Evolutionary conservation across 2,329 filamentous ascomycete genomes (phyloP), one percentile per base, ranked within the genome.

Genomic region (Stachybotrys echinatus): DNA sequence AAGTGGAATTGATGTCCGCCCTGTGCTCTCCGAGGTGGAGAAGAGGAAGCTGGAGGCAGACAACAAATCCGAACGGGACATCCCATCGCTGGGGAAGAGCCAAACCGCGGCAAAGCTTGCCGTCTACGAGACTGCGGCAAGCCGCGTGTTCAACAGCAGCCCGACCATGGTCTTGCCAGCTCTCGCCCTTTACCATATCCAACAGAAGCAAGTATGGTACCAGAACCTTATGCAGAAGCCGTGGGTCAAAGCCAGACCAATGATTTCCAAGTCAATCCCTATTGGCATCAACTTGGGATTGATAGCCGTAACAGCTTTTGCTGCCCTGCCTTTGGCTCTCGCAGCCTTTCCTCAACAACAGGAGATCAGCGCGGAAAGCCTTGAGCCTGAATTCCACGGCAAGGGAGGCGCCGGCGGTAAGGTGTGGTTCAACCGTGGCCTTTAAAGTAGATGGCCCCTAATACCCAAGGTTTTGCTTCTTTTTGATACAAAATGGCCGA

Each of bases 101-200:
- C 88, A 86, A 66, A 90, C 86, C 65, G 94, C 94, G 2, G 94
- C 94, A 12, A 88, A 85, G 23, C 70, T 97, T 19, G 94, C 94
- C 12, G 94, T 99, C 1, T 87, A 85, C 53, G 92, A 99, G 76
- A 99, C 94, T 45, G 94, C 94, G 3, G 74, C 95, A 43, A 94
- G 88, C 58, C 84, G 94, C 52, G 92, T 97, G 52, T 77, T 97
- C 61, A 99, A 97, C 70, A 88, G 90, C 53, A 95, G 89, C 12
- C 94, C 94, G 12, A 94, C 99, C 73, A 99, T 99, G 94, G 91
- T 95, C 14, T 76, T 99, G 43, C 94, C 94, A 40, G 90, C 94
- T 20, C 75, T 99, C 65, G 73, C 95, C 21, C 79, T 99, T 49
- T 88, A 97, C 48, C 79, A 84, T 58, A 74, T 99, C 60, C 92